Percentiles rank a stretch among this genome's conserved stretches.
Conservation (phyloP, 2,329 filamentous ascomycete genomes). For the Fusarium nelsonii region DNA sequence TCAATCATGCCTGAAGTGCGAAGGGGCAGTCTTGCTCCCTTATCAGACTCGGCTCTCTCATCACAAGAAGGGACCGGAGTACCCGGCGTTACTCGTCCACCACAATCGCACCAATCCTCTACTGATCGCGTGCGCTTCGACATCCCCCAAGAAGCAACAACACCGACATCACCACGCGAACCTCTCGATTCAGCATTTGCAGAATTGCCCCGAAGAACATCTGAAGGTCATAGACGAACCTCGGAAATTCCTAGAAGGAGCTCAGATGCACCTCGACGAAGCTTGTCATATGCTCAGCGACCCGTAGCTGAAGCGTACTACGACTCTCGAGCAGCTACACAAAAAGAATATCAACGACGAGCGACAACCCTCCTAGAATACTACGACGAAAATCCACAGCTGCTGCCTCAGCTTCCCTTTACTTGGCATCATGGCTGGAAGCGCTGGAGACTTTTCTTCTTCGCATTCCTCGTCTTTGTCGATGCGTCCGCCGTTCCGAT, state of each 20-base stretch:
- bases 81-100: slow-evolving; percentile 24
- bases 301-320: slow-evolving; percentile 55
- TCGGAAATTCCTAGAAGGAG: slow-evolving; percentile 44
- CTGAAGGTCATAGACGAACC: slow-evolving; percentile 32
- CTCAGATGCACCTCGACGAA: slow-evolving; percentile 47
- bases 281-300: slow-evolving; percentile 54
- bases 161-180: slow-evolving; percentile 19
- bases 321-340: slow-evolving; percentile 56
- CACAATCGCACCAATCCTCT: slow-evolving; percentile 31
- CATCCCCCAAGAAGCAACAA: slow-evolving; percentile 17
- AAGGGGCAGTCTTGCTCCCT: slow-evolving; percentile 44
- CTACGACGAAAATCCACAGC: slow-evolving; percentile 55
- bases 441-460: slow-evolving; percentile 60
- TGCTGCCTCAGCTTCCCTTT: slow-evolving; percentile 57
- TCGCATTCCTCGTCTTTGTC: slow-evolving; percentile 62
- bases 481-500: slow-evolving; percentile 61
- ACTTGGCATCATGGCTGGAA: slow-evolving; percentile 57
- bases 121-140: slow-evolving; percentile 40
- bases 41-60: slow-evolving; percentile 41
- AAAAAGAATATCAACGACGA: slow-evolving; percentile 52
- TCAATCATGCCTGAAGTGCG: slow-evolving; percentile 50
- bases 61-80: slow-evolving; percentile 29
- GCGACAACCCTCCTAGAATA: slow-evolving; percentile 55
- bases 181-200: slow-evolving; percentile 30
- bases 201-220: slow-evolving; percentile 44